These are phyloP conservation scores for Wickerhamomyces canadensis DNA, from an alignment of 805 yeast genomes.

Conservation along the genomic window DNA sequence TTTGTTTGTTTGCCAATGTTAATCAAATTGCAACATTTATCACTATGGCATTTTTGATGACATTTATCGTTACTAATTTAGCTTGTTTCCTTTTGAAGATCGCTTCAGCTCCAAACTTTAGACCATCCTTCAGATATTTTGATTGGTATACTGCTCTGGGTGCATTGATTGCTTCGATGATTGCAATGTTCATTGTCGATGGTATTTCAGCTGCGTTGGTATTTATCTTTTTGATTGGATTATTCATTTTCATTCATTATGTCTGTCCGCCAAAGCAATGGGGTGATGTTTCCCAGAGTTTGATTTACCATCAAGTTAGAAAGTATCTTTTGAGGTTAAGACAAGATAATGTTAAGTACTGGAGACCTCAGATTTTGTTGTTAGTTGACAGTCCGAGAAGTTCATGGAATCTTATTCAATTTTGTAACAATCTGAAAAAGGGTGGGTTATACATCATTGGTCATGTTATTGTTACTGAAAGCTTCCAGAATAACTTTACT, in stretches of 20 bases:
- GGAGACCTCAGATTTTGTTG: conserved; percentile 94
- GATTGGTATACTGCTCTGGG: conserved; percentile 72
- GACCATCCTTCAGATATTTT: conserved; percentile 92
- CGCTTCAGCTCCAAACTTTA: conserved; percentile 95
- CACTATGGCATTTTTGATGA: conserved; percentile 96
- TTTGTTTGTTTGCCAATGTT: conserved; percentile 83
- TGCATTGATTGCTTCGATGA: conserved; percentile 65
- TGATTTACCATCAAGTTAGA: conserved; percentile 94
- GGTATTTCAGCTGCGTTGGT: conserved; percentile 81
- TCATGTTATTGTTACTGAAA: conserved; percentile 71
- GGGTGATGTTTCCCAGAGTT: conserved; percentile 96
- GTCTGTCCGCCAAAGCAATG: conserved; percentile 92
- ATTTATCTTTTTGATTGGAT: conserved; percentile 53
- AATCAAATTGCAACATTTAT: conserved; percentile 92
- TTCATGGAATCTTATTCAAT: conserved; percentile 84
- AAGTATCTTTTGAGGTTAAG: conserved; percentile 78
- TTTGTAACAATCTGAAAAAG: conserved; percentile 91
- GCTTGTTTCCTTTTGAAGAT: conserved; percentile 87
- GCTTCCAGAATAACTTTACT: conserved; percentile 56
- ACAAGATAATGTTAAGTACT: conserved; percentile 92
- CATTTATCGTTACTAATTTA: conserved; percentile 87
- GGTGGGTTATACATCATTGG: conserved; percentile 93
- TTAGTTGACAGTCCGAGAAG: conserved; percentile 90
- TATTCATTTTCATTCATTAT: conserved; percentile 80
- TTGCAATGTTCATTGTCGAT: conserved; percentile 93